These are phyloP conservation scores for Cyphellophora europaea DNA, from an alignment of 2,329 filamentous ascomycete genomes.

Conservation along the genomic window DNA sequence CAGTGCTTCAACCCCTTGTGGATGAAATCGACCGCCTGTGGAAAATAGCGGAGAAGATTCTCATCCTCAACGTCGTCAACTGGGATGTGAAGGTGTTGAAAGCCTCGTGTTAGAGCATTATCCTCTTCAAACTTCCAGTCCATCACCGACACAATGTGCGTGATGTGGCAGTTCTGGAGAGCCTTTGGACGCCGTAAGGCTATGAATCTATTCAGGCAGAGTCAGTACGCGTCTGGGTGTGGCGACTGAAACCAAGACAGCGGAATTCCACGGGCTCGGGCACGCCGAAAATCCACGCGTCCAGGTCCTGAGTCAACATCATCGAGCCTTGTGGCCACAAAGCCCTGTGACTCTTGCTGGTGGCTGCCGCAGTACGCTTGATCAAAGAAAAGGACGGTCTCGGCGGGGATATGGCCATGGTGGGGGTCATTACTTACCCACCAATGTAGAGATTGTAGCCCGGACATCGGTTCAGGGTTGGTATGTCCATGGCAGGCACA, in stretches of 20 bases:
- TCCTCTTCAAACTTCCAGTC: conserved; percentile 49
- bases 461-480: conserved; percentile 35
- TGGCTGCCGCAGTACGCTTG: no score
- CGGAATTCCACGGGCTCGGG: no score
- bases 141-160: conserved; percentile 80
- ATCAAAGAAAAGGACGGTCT: no score
- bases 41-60: conserved; percentile 73
- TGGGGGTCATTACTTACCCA: conserved; percentile 50
- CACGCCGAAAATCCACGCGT: no score
- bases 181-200: conserved; percentile 62
- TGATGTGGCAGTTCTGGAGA: conserved; percentile 66
- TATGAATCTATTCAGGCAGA: conserved; percentile 54
- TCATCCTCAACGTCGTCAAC: conserved; percentile 87
- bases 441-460: conserved; percentile 68
- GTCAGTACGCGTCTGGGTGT: no score
- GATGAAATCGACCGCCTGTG: conserved; percentile 73
- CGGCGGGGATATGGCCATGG: no score
- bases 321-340: no score
- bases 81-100: conserved; percentile 67
- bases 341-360: no score
- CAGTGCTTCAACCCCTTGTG: conserved; percentile 54
- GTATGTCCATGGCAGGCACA: conserved; percentile 12
- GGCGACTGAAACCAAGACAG: no score
- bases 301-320: no score
- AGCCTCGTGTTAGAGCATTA: conserved; percentile 45